Evolutionary conservation across 257 asterid genomes (phyloP).

Genomic region (Nicotiana undulata): DNA sequence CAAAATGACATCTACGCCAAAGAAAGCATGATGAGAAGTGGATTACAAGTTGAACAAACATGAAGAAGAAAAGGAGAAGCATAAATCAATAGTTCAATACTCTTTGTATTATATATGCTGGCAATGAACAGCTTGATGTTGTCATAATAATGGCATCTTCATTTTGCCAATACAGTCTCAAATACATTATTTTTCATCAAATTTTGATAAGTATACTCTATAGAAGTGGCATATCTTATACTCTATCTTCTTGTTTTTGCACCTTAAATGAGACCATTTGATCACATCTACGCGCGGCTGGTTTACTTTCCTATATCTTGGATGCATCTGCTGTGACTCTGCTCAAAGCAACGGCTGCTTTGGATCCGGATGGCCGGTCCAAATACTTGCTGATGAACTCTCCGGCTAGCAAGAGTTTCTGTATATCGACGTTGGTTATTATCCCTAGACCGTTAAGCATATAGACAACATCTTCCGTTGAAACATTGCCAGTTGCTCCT

Average conservation of each 20-base stretch:
- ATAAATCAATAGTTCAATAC: too few relatives aligned
- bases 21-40: too few relatives aligned
- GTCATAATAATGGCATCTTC: not conserved
- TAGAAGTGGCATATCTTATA: not conserved
- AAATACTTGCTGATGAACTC: conserved; percentile 58
- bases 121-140: not conserved
- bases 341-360: conserved; percentile 67
- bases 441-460: conserved; percentile 82
- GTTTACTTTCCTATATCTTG: conserved; percentile 23
- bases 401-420: conserved; percentile 65
- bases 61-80: not conserved
- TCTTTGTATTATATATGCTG: not conserved
- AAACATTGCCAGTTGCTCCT: conserved; percentile 92
- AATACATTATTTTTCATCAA: not conserved
- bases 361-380: conserved; percentile 70
- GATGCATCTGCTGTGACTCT: conserved; percentile 34
- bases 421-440: conserved; percentile 56
- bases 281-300: not conserved
- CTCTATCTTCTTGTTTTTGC: not conserved
- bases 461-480: conserved; percentile 89
- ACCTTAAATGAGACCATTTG: not conserved
- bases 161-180: not conserved
- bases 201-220: not conserved
- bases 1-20: too few relatives aligned
- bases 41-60: not conserved